These are phyloP conservation scores for Haematococcus lacustris DNA, from an alignment of 139 green algal genomes.

Conservation along the genomic window DNA sequence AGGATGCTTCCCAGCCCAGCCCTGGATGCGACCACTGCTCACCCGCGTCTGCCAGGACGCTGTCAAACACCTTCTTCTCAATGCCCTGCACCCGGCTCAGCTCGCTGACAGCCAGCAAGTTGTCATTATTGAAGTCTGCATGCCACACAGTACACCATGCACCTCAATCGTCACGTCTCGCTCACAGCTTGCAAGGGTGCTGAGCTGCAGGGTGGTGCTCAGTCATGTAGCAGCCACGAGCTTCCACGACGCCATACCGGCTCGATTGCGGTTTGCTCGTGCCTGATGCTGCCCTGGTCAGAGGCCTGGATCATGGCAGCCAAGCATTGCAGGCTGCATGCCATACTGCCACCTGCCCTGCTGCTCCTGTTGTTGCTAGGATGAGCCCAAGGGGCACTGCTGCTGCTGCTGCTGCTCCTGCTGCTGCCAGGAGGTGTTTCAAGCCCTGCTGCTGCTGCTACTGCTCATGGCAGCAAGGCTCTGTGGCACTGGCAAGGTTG, in stretches of 20 bases:
- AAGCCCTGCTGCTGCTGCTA: neutral
- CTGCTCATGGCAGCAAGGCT: neutral
- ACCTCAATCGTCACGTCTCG: too few relatives aligned
- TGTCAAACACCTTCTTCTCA: slow-evolving; percentile 17
- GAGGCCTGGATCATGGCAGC: neutral
- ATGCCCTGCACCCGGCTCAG: slow-evolving; percentile 16
- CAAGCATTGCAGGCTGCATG: neutral
- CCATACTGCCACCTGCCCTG: neutral
- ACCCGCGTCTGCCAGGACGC: neutral
- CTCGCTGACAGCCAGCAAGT: slow-evolving; percentile 3
- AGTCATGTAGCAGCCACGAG: too few relatives aligned
- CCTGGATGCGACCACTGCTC: neutral
- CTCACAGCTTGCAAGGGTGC: neutral
- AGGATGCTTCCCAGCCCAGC: neutral
- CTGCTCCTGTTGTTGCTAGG: neutral
- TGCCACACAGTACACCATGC: neutral
- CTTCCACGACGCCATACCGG: too few relatives aligned
- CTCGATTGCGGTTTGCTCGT: too few relatives aligned
- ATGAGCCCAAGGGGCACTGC: too few relatives aligned
- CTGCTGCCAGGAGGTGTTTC: neutral
- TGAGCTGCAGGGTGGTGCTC: neutral
- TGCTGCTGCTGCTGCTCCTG: too few relatives aligned
- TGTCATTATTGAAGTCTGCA: slow-evolving; percentile 13
- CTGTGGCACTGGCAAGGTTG: neutral
- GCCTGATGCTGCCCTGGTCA: neutral